A percentile compares a stretch with the other conserved stretches of the same genome.
Evolutionary conservation across 2,329 filamentous ascomycete species (phyloP).

Genomic region (Aureobasidium sp.): DNA sequence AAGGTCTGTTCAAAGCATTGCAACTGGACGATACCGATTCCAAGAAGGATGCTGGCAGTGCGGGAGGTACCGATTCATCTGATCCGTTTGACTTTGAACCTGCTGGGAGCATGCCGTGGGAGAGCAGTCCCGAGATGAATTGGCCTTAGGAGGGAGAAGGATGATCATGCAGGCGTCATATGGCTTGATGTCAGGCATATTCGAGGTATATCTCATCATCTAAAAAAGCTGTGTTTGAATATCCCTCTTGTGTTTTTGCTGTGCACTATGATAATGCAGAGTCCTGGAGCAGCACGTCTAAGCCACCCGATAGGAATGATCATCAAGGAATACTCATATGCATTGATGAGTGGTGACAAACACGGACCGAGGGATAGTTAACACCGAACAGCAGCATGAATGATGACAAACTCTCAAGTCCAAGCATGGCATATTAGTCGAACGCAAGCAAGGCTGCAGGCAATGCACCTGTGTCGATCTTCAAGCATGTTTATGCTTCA

Average conservation of each 20-base stretch:
- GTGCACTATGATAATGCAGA: not conserved
- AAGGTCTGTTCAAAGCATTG: slow-evolving; percentile 31
- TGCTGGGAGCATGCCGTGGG: slow-evolving; percentile 1
- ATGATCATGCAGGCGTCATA: not conserved
- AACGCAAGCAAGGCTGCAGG: not conserved
- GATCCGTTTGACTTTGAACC: slow-evolving; percentile 13
- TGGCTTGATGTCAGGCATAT: not conserved
- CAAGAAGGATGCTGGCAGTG: slow-evolving; percentile 16
- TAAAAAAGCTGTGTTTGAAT: not conserved
- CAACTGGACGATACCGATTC: slow-evolving; percentile 19
- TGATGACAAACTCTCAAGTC: not conserved
- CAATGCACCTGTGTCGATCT: not conserved
- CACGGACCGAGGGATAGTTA: too few relatives aligned
- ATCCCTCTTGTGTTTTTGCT: not conserved
- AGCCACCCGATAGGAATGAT: not conserved
- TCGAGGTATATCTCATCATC: not conserved
- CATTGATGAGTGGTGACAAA: too few relatives aligned
- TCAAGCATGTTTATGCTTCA: not conserved
- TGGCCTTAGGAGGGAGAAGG: not conserved
- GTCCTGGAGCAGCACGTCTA: not conserved
- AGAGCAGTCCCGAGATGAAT: slow-evolving; percentile 16
- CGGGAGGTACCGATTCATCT: slow-evolving; percentile 16
- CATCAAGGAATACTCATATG: not conserved
- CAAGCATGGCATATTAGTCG: not conserved
- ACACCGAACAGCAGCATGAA: too few relatives aligned